A percentile compares a stretch with the other conserved stretches of the same genome.
phyloP scores from a whole-genome alignment of 2,329 filamentous ascomycete genomes.

The Didymella pinodella region DNA sequence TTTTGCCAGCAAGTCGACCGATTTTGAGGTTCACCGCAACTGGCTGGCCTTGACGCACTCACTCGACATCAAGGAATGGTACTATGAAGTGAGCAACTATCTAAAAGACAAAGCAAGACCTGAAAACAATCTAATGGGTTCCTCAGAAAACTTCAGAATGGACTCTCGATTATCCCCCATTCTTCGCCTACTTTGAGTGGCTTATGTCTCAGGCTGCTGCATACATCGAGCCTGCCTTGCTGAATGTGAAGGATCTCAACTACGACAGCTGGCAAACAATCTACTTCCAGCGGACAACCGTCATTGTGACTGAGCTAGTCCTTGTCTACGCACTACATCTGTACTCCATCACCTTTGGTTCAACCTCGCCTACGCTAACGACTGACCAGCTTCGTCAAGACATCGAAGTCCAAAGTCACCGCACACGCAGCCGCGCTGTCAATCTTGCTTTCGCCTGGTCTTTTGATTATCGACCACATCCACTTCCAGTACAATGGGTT shows the following conservation, averaged over 20 bases:
- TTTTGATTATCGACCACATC: slow-evolving; percentile 97
- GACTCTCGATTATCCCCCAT: slow-evolving; percentile 98
- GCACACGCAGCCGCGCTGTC: slow-evolving; percentile 89
- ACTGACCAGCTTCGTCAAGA: slow-evolving; percentile 72
- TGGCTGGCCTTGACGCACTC: slow-evolving; percentile 97
- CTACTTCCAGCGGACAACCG: slow-evolving; percentile 90
- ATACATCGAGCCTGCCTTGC: slow-evolving; percentile 80
- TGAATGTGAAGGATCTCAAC: slow-evolving; percentile 78
- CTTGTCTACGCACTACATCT: slow-evolving; percentile 82
- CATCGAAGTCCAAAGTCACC: slow-evolving; percentile 74
- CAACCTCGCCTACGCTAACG: slow-evolving; percentile 20
- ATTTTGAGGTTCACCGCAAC: slow-evolving; percentile 98
- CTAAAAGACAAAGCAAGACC: neutral
- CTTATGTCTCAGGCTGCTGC: slow-evolving; percentile 80
- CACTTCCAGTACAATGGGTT: slow-evolving; percentile 99
- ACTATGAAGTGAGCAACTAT: slow-evolving; percentile 72
- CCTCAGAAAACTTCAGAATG: slow-evolving; percentile 89
- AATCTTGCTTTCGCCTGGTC: slow-evolving; percentile 86
- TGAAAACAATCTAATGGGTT: slow-evolving; percentile 23
- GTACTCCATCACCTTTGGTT: slow-evolving; percentile 54
- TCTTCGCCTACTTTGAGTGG: slow-evolving; percentile 99
- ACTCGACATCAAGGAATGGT: slow-evolving; percentile 87
- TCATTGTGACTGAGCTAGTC: slow-evolving; percentile 84
- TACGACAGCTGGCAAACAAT: slow-evolving; percentile 94
- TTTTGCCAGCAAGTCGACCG: slow-evolving; percentile 84